Evolutionary conservation across 768 basidiomycete species (phyloP).

Genomic region (Lyophyllum shimeji): DNA sequence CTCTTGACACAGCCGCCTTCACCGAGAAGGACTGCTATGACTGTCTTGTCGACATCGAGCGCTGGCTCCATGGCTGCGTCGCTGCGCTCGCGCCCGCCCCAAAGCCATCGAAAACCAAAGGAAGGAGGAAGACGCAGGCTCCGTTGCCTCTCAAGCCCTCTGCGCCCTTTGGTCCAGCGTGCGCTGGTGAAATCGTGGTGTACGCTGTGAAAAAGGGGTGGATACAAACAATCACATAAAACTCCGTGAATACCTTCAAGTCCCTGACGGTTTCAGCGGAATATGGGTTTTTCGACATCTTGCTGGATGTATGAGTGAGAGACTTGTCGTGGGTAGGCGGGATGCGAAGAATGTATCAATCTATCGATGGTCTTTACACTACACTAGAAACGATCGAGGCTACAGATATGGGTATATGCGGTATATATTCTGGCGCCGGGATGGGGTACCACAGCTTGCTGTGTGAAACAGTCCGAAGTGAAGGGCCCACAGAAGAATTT

Average conservation of each 20-base stretch:
- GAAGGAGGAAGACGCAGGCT: slow-evolving; percentile 30
- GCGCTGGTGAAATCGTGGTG: slow-evolving; percentile 62
- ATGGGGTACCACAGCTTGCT: not conserved
- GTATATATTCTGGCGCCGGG: not conserved
- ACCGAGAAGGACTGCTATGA: slow-evolving; percentile 70
- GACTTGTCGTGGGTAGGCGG: too few species aligned
- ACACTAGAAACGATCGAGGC: not conserved
- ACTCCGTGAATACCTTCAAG: not conserved
- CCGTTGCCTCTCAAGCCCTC: slow-evolving; percentile 17
- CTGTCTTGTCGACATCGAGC: slow-evolving; percentile 66
- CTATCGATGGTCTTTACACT: not conserved
- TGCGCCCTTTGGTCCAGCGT: slow-evolving; percentile 30
- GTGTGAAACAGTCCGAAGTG: not conserved
- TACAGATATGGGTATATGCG: not conserved
- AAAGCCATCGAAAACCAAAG: slow-evolving; percentile 35
- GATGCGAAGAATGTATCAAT: not conserved
- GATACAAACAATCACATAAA: slow-evolving; percentile 37
- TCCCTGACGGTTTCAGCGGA: not conserved
- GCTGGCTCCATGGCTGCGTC: slow-evolving; percentile 50
- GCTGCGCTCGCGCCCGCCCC: slow-evolving; percentile 27
- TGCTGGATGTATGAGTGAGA: not conserved
- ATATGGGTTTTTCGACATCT: not conserved
- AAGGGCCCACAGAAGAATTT: not conserved
- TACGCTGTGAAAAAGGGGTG: slow-evolving; percentile 64
- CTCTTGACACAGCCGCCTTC: slow-evolving; percentile 38